Evolutionary conservation across 2,329 filamentous ascomycete species (phyloP).

Genomic region (Scedosporium minutisporum): DNA sequence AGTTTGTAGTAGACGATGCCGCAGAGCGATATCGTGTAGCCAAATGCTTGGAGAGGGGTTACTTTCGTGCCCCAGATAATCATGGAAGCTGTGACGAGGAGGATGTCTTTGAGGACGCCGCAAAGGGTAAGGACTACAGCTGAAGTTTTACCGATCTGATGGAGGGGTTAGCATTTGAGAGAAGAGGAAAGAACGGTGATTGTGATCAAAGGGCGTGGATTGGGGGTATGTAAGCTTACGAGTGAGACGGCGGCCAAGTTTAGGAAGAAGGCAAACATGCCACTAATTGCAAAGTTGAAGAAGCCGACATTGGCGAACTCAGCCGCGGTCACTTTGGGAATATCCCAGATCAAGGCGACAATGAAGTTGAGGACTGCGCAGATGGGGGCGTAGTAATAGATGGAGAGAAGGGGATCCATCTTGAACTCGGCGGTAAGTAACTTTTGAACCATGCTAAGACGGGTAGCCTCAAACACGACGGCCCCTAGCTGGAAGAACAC

Average conservation of each 20-base stretch:
- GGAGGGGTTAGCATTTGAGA: conserved; percentile 16
- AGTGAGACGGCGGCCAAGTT: conserved; percentile 82
- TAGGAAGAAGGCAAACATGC: conserved; percentile 66
- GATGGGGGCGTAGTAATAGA: conserved; percentile 83
- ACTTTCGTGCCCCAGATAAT: conserved; percentile 72
- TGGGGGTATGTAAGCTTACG: conserved; percentile 41
- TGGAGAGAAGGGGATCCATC: conserved; percentile 82
- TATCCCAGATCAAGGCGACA: conserved; percentile 64
- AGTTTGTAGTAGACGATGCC: conserved; percentile 77
- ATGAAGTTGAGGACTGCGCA: conserved; percentile 74
- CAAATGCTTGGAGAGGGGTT: conserved; percentile 68
- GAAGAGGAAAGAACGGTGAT: neutral
- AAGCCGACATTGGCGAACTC: conserved; percentile 68
- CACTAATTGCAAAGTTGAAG: conserved; percentile 65
- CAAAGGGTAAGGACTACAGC: conserved; percentile 79
- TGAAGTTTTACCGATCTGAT: conserved; percentile 76
- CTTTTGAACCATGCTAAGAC: conserved; percentile 75
- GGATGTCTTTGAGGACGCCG: conserved; percentile 80
- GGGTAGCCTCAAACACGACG: conserved; percentile 72
- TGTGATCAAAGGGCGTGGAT: neutral
- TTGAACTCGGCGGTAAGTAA: conserved; percentile 78
- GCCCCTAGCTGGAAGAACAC: conserved; percentile 72
- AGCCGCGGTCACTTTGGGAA: conserved; percentile 57
- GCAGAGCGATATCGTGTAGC: conserved; percentile 68
- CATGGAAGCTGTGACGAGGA: conserved; percentile 72